Percentiles rank a stretch among this genome's conserved stretches.
phyloP scores from a whole-genome alignment of 2,329 filamentous ascomycete genomes.

The Madurella mycetomatis region DNA sequence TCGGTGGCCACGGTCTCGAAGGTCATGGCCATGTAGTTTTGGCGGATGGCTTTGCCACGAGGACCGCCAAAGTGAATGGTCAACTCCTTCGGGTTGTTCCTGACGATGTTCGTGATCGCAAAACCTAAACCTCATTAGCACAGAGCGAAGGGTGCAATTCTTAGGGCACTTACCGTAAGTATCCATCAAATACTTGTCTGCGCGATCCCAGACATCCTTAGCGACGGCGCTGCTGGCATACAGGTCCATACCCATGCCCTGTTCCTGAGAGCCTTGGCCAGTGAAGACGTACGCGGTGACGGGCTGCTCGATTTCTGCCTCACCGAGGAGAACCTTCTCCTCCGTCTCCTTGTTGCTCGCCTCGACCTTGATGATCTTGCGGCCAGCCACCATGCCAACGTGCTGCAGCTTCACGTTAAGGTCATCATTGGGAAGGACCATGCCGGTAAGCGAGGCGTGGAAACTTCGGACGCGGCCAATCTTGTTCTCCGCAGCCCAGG shows the following conservation, averaged over 20 bases:
- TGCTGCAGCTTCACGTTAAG: conserved; percentile 94
- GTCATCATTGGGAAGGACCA: conserved; percentile 96
- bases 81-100: conserved; percentile 98
- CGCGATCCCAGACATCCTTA: conserved; percentile 95
- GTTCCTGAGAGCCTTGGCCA: conserved; percentile 95
- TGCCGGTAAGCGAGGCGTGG: conserved; percentile 93
- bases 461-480: conserved; percentile 95
- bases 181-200: conserved; percentile 96
- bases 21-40: conserved; percentile 99
- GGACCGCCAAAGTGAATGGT: conserved; percentile 98
- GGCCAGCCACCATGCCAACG: conserved; percentile 93
- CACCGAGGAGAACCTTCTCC: conserved; percentile 90
- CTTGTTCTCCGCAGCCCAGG: conserved; percentile 98
- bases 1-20: conserved; percentile 96
- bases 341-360: conserved; percentile 93
- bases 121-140: conserved; percentile 56
- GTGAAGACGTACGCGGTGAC: conserved; percentile 97
- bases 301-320: conserved; percentile 96
- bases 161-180: conserved; percentile 72
- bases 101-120: conserved; percentile 97
- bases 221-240: conserved; percentile 92
- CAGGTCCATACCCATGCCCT: conserved; percentile 99
- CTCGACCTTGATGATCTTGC: conserved; percentile 99
- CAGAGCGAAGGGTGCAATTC: neutral
- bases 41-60: conserved; percentile 91